Base-by-base conservation (phyloP, 2,329 filamentous ascomycete genomes). In the Emergomyces pasteurianus region DNA sequence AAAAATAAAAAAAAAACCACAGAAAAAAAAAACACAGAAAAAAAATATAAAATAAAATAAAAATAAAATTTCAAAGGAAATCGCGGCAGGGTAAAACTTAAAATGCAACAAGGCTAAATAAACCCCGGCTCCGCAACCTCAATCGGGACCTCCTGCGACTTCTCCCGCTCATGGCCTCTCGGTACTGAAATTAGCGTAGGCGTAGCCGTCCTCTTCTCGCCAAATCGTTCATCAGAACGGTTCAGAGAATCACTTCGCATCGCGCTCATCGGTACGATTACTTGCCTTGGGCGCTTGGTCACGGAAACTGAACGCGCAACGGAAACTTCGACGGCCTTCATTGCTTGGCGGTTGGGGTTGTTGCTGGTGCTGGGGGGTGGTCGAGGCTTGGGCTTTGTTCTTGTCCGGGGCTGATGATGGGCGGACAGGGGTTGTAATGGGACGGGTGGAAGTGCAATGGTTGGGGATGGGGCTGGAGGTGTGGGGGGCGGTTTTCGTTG, bases 261-360 rank as follows among this genome's bases (percentile, higher is more conserved):
- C 14, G 40, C 58, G 46, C 68, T 64, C 14, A 75, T 68, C 0
- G 74, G 73, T 7, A 76, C 71, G 7, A 76, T 63, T n/a, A 74
- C 63, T 59, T 75, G 72, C 47, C 67, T 70, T 36, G 67, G 73
- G 9, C 69, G 69, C 38, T 66, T 67, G 0, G 71, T 71, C 0
- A 77, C 69, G 9, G 73, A 75, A 9, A 77, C 65, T 5, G 74
- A 75, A 34, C 73, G 67, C 2, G 75, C 75, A 42, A 72, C 68
- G 2, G 74, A 75, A 38, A 77, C 67, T 61, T 75, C 71, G 42
- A 75, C 66, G 62, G 63, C 42, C 63, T 62, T 52, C 43, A 60
- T 52, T 38, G 40, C 34, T 18, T 38, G 38, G 14, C 47, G 60
- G 54, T 26, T 42, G 66, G 65, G 0, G 65, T 67, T 2, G 58